phyloP scores from a whole-genome alignment of 805 yeast genomes.

The Kodamaea restingae region DNA sequence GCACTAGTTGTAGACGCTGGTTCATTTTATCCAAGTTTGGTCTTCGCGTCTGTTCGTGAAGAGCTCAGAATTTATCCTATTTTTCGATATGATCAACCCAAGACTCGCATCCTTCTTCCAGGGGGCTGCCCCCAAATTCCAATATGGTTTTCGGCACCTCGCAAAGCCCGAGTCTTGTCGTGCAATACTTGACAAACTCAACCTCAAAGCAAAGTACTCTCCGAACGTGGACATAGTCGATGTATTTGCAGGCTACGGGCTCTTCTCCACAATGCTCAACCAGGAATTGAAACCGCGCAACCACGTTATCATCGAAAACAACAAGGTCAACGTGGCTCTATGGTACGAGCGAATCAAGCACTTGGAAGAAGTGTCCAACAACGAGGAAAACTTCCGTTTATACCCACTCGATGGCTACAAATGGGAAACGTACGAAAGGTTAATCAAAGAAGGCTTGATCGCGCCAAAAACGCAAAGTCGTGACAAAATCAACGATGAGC shows the following conservation, averaged over 20 bases:
- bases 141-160: slow-evolving; percentile 18
- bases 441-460: slow-evolving; percentile 47
- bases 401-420: slow-evolving; percentile 52
- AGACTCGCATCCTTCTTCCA: slow-evolving; percentile 20
- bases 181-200: slow-evolving; percentile 44
- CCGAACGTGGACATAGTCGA: slow-evolving; percentile 51
- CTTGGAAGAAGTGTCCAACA: slow-evolving; percentile 18
- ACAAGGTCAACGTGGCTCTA: slow-evolving; percentile 21
- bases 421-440: slow-evolving; percentile 57
- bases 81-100: slow-evolving; percentile 23
- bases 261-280: slow-evolving; percentile 61
- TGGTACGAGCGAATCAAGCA: slow-evolving; percentile 28
- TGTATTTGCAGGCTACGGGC: slow-evolving; percentile 55
- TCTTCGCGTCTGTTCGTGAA: neutral
- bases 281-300: slow-evolving; percentile 55
- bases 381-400: slow-evolving; percentile 30
- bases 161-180: slow-evolving; percentile 25
- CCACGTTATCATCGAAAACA: slow-evolving; percentile 60
- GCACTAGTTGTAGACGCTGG: too few relatives aligned
- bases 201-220: slow-evolving; percentile 34
- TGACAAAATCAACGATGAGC: slow-evolving; percentile 46
- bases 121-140: slow-evolving; percentile 17
- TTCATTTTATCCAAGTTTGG: neutral
- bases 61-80: too few relatives aligned
- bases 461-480: slow-evolving; percentile 23